These are phyloP conservation scores for Dovyalis caffra DNA, from an alignment of 345 rosid genomes.

Conservation along the genomic window DNA sequence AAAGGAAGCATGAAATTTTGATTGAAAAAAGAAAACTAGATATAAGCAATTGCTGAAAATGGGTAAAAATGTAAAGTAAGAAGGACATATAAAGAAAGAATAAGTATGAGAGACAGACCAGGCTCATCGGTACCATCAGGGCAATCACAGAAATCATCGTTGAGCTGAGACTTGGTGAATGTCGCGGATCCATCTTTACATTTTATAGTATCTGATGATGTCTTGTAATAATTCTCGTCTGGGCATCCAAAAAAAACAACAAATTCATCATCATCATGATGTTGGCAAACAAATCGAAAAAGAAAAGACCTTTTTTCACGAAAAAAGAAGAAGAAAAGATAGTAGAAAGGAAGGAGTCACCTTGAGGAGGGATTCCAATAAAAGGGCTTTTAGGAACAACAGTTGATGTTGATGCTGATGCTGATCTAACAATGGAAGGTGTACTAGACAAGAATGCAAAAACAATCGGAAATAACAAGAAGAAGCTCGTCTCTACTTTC, in stretches of 20 bases:
- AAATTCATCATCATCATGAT: not conserved
- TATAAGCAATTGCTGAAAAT: not conserved
- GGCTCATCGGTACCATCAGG: slow-evolving; percentile 92
- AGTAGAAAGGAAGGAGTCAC: slow-evolving; percentile 25
- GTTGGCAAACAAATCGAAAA: not conserved
- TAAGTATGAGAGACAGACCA: slow-evolving; percentile 36
- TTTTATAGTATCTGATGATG: slow-evolving; percentile 52
- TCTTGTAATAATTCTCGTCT: slow-evolving; percentile 74
- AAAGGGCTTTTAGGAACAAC: slow-evolving; percentile 47
- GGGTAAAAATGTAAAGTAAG: not conserved
- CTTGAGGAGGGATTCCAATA: slow-evolving; percentile 86
- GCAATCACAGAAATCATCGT: slow-evolving; percentile 96
- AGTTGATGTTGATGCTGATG: slow-evolving; percentile 35
- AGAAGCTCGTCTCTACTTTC: slow-evolving; percentile 22
- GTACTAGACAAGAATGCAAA: slow-evolving; percentile 26
- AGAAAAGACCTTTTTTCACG: no score
- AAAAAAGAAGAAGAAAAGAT: not conserved
- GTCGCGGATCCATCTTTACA: slow-evolving; percentile 86
- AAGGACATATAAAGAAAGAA: not conserved
- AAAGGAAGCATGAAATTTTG: not conserved
- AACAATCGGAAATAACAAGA: slow-evolving; percentile 19
- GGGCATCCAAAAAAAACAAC: slow-evolving; percentile 20
- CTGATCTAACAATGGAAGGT: slow-evolving; percentile 25
- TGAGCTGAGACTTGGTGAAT: slow-evolving; percentile 72
- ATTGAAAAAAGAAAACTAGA: not conserved